phyloP scores from a whole-genome alignment of 768 basidiomycete genomes.

The Tricholoma matsutake region DNA sequence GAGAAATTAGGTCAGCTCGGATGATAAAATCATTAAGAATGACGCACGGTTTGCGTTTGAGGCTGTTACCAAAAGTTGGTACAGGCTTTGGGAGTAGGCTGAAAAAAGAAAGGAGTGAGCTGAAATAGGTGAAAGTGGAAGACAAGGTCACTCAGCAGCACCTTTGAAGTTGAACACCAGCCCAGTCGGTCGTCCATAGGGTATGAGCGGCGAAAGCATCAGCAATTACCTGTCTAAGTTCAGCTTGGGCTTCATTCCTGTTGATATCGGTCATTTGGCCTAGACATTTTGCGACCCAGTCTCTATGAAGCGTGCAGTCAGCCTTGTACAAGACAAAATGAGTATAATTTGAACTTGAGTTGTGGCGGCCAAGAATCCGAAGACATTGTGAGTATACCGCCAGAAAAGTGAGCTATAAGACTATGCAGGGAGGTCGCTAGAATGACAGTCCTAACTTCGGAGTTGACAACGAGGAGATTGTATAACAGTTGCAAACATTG shows the following conservation, averaged over 20 bases:
- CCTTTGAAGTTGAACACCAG: slow-evolving; percentile 84
- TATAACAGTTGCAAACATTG: background rate
- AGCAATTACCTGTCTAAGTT: slow-evolving; percentile 96
- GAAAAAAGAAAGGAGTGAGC: slow-evolving; percentile 7
- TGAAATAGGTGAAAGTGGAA: slow-evolving; percentile 2
- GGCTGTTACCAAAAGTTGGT: slow-evolving; percentile 39
- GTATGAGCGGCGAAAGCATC: slow-evolving; percentile 82
- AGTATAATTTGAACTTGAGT: slow-evolving; percentile 51
- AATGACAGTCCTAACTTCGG: no score
- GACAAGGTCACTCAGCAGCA: slow-evolving; percentile 29
- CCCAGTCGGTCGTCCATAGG: slow-evolving; percentile 95
- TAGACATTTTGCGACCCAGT: slow-evolving; percentile 93
- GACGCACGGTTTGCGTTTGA: slow-evolving; percentile 73
- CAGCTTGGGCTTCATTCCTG: slow-evolving; percentile 83
- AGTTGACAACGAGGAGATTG: no score
- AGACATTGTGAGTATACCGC: slow-evolving; percentile 45
- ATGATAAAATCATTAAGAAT: slow-evolving; percentile 1
- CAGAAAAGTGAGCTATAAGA: slow-evolving; percentile 1
- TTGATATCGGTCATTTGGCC: slow-evolving; percentile 89
- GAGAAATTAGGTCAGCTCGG: background rate
- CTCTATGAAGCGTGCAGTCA: slow-evolving; percentile 45
- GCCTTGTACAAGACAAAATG: slow-evolving; percentile 1
- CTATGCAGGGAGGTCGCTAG: background rate
- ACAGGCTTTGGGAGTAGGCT: slow-evolving; percentile 56
- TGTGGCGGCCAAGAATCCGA: slow-evolving; percentile 79